Base-by-base conservation (phyloP, 1,284 basidiomycete genomes). In the Erythrobasidium hasegawianum region DNA sequence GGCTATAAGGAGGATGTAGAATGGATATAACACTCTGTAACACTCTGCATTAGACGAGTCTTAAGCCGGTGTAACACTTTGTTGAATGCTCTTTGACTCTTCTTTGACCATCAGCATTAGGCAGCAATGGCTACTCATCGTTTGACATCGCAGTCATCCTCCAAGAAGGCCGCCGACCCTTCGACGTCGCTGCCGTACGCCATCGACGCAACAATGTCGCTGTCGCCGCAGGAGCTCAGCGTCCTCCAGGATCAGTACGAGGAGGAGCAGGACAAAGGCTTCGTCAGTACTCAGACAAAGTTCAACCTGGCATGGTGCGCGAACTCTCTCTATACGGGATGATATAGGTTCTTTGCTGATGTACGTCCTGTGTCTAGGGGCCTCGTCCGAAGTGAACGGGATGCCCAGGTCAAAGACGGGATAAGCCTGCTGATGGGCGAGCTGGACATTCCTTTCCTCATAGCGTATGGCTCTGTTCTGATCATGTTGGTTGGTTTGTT, bases 251-350 rank as follows among this genome's bases (percentile, higher is more conserved):
- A 69, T 22, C 71, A 72, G 45, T 72, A 71, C 50, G 14, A 57
- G 16, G 33, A 27, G 4, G 69, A 70, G 43, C 55, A 59, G 20
- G 64, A 67, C n/a, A 54, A 57, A 40, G 68, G 86, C 45, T 92
- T 97, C 77, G 84, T 96, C 65, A 92, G 91, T 2, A 85, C 89
- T 1, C 96, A 99, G 80, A 95, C 92, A 59, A 96, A 93, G 79
- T 99, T 99, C 82, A 98, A 98, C 81, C 95, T 89, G 78, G 89
- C 94, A 69, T 78, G 77, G 81, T 77, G 66, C 45, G 57, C 45
- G 1, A n/a, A 27, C 4, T 4, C n/a, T n/a, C n/a, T n/a, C 59
- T 60, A 40, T 55, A 9, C 4, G 38, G 54, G 33, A 38, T n/a
- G n/a, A n/a, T 24, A 16, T 38, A 29, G 29, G 14, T n/a, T n/a